Percentiles rank a stretch among this genome's conserved stretches.
These are phyloP conservation scores for Rhodotorula sp. DNA, from an alignment of 1,284 basidiomycete species.

Conservation along the genomic window DNA sequence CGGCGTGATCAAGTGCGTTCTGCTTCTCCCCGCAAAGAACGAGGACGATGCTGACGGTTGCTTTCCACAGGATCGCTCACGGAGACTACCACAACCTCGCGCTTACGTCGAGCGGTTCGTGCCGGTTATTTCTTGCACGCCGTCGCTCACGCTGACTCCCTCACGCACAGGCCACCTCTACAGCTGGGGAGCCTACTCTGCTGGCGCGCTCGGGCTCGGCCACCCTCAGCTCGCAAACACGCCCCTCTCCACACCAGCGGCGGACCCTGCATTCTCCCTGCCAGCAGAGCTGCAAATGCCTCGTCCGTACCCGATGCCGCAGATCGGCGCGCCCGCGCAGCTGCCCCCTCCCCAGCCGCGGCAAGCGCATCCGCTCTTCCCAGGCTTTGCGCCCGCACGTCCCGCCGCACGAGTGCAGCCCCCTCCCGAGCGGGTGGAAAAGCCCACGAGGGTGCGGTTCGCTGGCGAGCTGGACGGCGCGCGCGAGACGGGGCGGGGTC, in stretches of 20 bases:
- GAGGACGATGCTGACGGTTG: no score
- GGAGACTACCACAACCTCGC: constrained; percentile 90
- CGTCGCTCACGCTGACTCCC: neutral
- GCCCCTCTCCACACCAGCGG: constrained; percentile 22
- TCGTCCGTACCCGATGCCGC: neutral
- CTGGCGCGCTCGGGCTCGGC: constrained; percentile 80
- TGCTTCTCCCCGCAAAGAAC: accelerated
- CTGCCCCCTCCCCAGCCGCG: neutral
- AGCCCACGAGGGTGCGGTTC: constrained; percentile 71
- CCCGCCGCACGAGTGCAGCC: neutral
- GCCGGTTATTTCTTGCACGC: neutral
- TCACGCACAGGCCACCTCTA: constrained; percentile 57
- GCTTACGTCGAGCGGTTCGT: constrained; percentile 68
- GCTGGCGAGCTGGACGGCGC: constrained; percentile 54
- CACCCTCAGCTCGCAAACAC: constrained; percentile 51
- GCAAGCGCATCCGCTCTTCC: neutral
- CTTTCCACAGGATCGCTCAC: constrained; percentile 36
- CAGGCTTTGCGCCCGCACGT: neutral
- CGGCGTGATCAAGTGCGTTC: constrained; percentile 44
- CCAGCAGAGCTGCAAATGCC: neutral
- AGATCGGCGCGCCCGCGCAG: neutral
- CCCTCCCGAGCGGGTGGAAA: constrained; percentile 57
- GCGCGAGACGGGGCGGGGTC: constrained; percentile 24
- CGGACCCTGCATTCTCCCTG: neutral
- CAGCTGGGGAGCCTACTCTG: constrained; percentile 78